Percentiles rank a stretch among this genome's conserved stretches.
Conservation (phyloP, 2,329 filamentous ascomycete genomes). For the Pseudopithomyces chartarum region DNA sequence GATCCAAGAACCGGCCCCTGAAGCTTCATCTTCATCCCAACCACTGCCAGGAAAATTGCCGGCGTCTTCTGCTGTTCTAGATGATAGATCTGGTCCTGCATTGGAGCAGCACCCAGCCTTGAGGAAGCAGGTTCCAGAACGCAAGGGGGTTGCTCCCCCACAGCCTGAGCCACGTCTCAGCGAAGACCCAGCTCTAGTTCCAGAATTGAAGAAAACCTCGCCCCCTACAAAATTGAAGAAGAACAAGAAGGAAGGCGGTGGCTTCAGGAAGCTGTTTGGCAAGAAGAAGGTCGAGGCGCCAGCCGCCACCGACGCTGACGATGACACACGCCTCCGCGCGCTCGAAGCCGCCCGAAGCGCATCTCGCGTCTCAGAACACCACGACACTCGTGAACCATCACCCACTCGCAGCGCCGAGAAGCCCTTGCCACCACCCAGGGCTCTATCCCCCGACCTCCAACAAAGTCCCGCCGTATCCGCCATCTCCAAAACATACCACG, state of each 20-base stretch:
- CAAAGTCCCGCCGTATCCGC: slow-evolving; percentile 33
- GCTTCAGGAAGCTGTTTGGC: slow-evolving; percentile 48
- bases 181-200: slow-evolving; percentile 22
- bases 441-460: slow-evolving; percentile 29
- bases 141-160: slow-evolving; percentile 23
- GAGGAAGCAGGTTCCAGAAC: slow-evolving; percentile 41
- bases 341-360: slow-evolving; percentile 28
- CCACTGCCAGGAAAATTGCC: slow-evolving; percentile 36
- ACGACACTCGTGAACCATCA: slow-evolving; percentile 30
- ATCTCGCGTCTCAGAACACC: slow-evolving; percentile 31
- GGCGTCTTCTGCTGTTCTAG: slow-evolving; percentile 15
- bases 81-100: slow-evolving; percentile 34
- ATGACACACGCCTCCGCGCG: slow-evolving; percentile 23
- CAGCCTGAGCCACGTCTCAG: slow-evolving; percentile 21
- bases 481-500: slow-evolving; percentile 28
- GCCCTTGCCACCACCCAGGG: slow-evolving; percentile 22
- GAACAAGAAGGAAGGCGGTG: slow-evolving; percentile 43
- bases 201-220: slow-evolving; percentile 31
- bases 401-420: slow-evolving; percentile 27
- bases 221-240: slow-evolving; percentile 46
- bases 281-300: slow-evolving; percentile 43
- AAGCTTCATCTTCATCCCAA: slow-evolving; percentile 40
- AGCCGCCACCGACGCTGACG: slow-evolving; percentile 18
- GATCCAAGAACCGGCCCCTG: slow-evolving; percentile 18
- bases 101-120: slow-evolving; percentile 50